Evolutionary conservation across 129 eudicot genomes (phyloP), one percentile per base, ranked within the genome.

Genomic region (Arctium lappa): DNA sequence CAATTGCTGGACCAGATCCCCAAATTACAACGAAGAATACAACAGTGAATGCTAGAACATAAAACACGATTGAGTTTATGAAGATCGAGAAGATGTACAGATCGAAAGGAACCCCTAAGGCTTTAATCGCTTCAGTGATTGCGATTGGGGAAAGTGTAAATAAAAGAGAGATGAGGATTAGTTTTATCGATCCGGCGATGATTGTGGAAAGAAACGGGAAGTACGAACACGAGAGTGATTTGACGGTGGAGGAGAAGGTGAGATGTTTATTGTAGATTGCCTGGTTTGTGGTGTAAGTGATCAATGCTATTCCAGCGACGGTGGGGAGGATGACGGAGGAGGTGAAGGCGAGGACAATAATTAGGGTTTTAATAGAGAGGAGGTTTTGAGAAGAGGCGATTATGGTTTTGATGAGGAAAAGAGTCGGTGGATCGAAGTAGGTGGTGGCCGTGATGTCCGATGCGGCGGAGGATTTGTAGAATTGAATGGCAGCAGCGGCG

Each of bases 401-500:
- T 29, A 7, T 74, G 78, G 78, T 9, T 74, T 22, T 6, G 36
- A 70, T 4, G 44, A 37, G 46, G 34, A 69, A 1, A 60, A 76
- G 50, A 44, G 33, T 33, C 56, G 29, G 69, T 16, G 81, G 74
- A 29, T 60, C 18, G 53, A 83, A 69, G 80, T 80, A 87, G 85
- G 87, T 81, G 73, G 85, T 80, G 69, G 89, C 79, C 86, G 81
- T 70, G 29, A 90, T 65, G 2, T 83, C 75, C 39, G 87, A 15
- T 65, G 74, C 69, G 68, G 89, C 69, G 68, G 87, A 38, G 71
- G 90, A 27, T 42, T 69, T 30, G 34, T 75, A 34, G 36, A 81
- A 83, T 10, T 83, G 73, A 73, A 77, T 70, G 22, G 91, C 81
- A 70, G 86, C 38, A 65, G 75, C 44, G 79, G 86, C 74, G 78